Evolutionary conservation across 805 yeast species (phyloP), one percentile per base, ranked within the genome.

Genomic region (Yamadazyma philogaea): DNA sequence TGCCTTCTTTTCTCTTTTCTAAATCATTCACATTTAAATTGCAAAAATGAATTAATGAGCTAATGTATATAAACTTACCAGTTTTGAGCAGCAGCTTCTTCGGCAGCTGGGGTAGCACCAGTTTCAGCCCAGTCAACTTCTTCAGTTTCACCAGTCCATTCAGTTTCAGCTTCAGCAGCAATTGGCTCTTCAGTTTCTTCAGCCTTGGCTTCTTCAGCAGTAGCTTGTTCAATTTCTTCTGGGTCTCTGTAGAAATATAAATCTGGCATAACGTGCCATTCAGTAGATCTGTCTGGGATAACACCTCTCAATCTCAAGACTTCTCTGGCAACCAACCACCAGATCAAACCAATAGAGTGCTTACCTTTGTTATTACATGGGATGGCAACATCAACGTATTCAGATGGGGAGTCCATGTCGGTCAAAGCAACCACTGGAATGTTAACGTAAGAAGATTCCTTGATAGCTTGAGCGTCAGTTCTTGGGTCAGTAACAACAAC

Each of bases 181-280:
- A 80, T 86, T 61, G 78, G 79, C 60, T 73, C 78, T 51, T 58
- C 60, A 59, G 75, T 80, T 63, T 77, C 85, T 53, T 71, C 72
- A 48, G 64, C 55, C 61, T 69, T 74, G 56, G 68, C 62, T 63
- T 72, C 79, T 56, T 74, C 77, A 52, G 77, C 77, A 64, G 80
- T 81, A 60, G 76, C 81, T 63, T 81, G 79, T 78, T 88, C 96
- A 75, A 86, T 85, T 79, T 93, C 99, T 81, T 91, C 98, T 70
- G 99, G 99, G 81, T 93, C 96, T 84, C 99, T 93, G 97, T 93
- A 93, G 90, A 93, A 93, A 90, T 90, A 93, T 75, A 93, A 84
- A 81, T 93, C 99, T 75, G 98, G 98, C 99, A 93, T 93, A 72
- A 93, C 93, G 61, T 95, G 78, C 99, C 99, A 93, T 74, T 86